Evolutionary conservation across 179 eudicot species (phyloP), one percentile per base, ranked within the genome.

Genomic region (Amaranthus tricolor): DNA sequence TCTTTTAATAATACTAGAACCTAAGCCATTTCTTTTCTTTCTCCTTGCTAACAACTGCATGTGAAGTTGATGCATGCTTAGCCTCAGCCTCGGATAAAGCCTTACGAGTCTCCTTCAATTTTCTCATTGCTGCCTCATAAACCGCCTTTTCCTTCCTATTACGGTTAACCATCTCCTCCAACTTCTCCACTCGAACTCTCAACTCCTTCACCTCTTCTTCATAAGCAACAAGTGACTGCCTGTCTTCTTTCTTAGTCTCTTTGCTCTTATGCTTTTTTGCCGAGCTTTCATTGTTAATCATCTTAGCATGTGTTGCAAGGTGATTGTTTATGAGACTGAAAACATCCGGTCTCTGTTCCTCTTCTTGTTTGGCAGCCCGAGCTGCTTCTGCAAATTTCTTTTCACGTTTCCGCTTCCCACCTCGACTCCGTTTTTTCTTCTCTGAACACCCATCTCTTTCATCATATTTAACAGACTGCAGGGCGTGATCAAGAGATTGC

Each of bases 21-120:
- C 91, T 90, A 63, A 92, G 97, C 98, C 98, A 94, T 82, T 85
- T 89, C 84, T 92, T 90, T 81, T 94, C 98, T 60, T 78, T 92
- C 53, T 92, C 98, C 81, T 89, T 88, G 84, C 86, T 85, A 43
- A 83, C 69, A 55, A 92, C 87, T n/a, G 92, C 96, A 77, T 85
- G 82, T 4, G 96, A 92, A 7, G 98, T 88, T 44, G 97, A 90
- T 40, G 94, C 86, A 72, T 89, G 97, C 67, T 85, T 86, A 8
- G 89, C 86, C 86, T 90, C 92, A 0, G 85, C 89, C 61, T 86
- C 88, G 2, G 85, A 84, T 71, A 94, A 78, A 63, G 85, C 84
- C 74, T 85, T 92, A 2, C 86, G 88, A 43, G 93, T 89, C 80
- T 94, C 98, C 0, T 51, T 79, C 73, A 94, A 78, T 77, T 86